phyloP scores from a whole-genome alignment of 805 yeast species.

The Starmerella floris region DNA sequence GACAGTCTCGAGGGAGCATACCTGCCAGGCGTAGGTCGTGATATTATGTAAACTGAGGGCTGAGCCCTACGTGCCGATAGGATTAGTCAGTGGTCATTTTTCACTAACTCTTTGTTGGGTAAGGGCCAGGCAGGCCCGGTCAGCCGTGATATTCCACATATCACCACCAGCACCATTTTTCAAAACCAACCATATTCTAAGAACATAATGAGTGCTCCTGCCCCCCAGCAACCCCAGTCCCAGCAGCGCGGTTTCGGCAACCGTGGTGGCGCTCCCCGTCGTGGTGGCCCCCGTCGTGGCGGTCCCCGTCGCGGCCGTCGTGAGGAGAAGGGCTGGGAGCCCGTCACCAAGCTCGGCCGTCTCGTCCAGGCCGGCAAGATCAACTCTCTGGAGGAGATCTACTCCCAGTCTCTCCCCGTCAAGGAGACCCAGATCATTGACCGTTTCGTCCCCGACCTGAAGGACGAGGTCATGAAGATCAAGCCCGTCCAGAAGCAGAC shows the following conservation, averaged over 20 bases:
- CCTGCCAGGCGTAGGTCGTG: too few relatives aligned
- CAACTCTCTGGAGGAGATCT: conserved; percentile 92
- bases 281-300: conserved; percentile 32
- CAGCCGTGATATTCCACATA: too few relatives aligned
- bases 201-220: conserved; percentile 16
- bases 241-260: conserved; percentile 30
- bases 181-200: not conserved
- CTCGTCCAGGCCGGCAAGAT: conserved; percentile 98
- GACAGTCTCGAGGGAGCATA: too few relatives aligned
- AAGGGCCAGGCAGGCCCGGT: too few relatives aligned
- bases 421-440: conserved; percentile 99
- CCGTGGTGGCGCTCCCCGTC: conserved; percentile 28
- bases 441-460: conserved; percentile 84
- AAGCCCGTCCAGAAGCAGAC: conserved; percentile 99
- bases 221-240: conserved; percentile 20
- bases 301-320: conserved; percentile 61
- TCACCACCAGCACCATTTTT: too few relatives aligned
- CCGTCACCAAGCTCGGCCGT: conserved; percentile 99
- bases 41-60: not conserved
- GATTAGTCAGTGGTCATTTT: too few relatives aligned
- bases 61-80: not conserved
- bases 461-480: conserved; percentile 99
- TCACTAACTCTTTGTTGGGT: not conserved
- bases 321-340: conserved; percentile 99
- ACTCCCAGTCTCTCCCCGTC: conserved; percentile 97